Base-by-base conservation (phyloP, 176 grass and related monocot species). In the Hsuehochloa calcarea region DNA sequence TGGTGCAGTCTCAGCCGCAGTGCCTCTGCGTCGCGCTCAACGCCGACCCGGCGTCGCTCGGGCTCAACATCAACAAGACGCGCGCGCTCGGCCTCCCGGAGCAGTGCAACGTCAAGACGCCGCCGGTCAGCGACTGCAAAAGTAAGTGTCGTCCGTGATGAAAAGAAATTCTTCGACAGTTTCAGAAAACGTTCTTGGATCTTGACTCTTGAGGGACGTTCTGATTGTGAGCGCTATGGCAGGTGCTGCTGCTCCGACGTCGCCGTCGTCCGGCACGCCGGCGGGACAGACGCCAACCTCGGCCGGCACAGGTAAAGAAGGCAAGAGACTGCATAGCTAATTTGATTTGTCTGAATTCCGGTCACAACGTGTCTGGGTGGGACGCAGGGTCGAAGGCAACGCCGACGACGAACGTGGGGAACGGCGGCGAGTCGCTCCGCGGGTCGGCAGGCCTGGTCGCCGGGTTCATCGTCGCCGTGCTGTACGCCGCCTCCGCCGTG, bases 1-100 rank as follows among this genome's bases (percentile, higher is more conserved):
- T 95, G 14, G 96, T 88, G 19, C 14, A 74, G 85, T 82, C 89
- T 52, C 69, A 90, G 76, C 96, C 93, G 11, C 68, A 93, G 87
- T 95, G 96, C 93, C 80, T 95, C 22, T 98, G 96, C 83, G 54
- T 64, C 31, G 85, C 87, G 59, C 83, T 98, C 26, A 90, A 63
- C 82, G 70, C 83, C 17, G 85, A 87, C 74, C 50, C 89, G 5
- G 75, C 87, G 5, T 77, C 91, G 70, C 82, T 95, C 8, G 91
- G 96, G 4, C 59, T 98, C 46, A 64, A n/a, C 82, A 29, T 98
- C 74, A 93, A 98, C 85, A 81, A 75, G 87, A 93, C 96, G 1
- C 80, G 59, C 73, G 96, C 91, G 9, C 76, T 98, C 9, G 91
- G 59, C 2, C 72, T 98, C 15, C 96, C 91, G 15, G 50, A 12